Conservation (phyloP, 768 basidiomycete genomes). For the Fomitopsis pulvina region DNA sequence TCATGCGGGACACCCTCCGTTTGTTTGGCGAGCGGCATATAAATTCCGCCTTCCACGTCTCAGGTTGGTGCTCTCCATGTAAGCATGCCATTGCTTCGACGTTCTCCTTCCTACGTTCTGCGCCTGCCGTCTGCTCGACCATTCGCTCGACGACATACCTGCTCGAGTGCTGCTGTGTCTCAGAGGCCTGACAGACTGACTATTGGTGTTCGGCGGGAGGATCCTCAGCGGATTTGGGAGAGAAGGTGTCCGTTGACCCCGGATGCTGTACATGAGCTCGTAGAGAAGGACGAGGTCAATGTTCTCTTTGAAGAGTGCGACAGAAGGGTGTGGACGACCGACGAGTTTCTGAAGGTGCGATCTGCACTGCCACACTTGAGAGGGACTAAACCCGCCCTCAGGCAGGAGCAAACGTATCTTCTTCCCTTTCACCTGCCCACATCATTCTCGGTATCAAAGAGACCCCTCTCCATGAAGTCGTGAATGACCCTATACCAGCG, state of each 20-base stretch:
- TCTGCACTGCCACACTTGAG: not conserved
- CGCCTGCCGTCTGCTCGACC: slow-evolving; percentile 2
- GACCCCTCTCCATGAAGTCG: slow-evolving; percentile 57
- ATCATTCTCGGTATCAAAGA: slow-evolving; percentile 90
- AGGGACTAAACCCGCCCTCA: slow-evolving; percentile 23
- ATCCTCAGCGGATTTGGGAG: slow-evolving; percentile 80
- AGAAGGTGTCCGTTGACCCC: slow-evolving; percentile 81
- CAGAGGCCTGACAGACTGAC: slow-evolving; percentile 23
- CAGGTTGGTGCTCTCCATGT: too few relatives aligned
- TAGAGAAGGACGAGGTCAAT: slow-evolving; percentile 45
- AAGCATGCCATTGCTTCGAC: slow-evolving; percentile 14
- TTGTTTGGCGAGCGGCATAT: too few relatives aligned
- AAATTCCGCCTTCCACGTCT: too few relatives aligned
- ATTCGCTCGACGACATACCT: slow-evolving; percentile 2
- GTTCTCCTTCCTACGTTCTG: slow-evolving; percentile 9
- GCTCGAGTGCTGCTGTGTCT: not conserved
- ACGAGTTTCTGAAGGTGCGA: slow-evolving; percentile 61
- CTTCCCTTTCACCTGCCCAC: slow-evolving; percentile 55
- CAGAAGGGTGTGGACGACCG: slow-evolving; percentile 61
- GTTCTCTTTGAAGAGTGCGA: slow-evolving; percentile 76
- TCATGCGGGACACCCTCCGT: not conserved
- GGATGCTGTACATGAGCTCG: slow-evolving; percentile 55
- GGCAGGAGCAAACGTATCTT: slow-evolving; percentile 71
- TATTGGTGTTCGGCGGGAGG: slow-evolving; percentile 68
- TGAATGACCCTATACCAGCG: slow-evolving; percentile 34